These are phyloP conservation scores for Picea glauca DNA, from an alignment of 75 land plant species.

Conservation along the genomic window DNA sequence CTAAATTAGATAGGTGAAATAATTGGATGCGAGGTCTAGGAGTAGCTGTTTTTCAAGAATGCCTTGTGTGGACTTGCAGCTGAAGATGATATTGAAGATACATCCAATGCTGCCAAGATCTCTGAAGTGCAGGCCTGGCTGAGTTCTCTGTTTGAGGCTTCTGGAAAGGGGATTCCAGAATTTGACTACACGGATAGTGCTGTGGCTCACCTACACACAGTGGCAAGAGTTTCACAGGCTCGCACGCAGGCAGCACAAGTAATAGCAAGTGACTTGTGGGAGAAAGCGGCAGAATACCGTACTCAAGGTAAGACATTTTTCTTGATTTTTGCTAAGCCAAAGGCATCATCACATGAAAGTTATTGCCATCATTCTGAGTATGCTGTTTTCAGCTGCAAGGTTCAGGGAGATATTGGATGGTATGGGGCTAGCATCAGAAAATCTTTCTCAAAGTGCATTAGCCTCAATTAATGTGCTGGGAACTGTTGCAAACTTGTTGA, in stretches of 20 bases:
- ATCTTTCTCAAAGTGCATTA: conserved; percentile 63
- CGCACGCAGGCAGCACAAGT: conserved; percentile 69
- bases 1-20: too few relatives aligned
- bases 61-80: too few relatives aligned
- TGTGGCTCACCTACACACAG: conserved; percentile 65
- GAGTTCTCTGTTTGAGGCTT: conserved; percentile 56
- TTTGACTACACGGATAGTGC: conserved; percentile 75
- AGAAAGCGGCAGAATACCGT: conserved; percentile 78
- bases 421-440: conserved; percentile 74
- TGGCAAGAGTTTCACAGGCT: conserved; percentile 65
- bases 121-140: conserved; percentile 87
- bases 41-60: too few relatives aligned
- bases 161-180: conserved; percentile 73
- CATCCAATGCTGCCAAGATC: conserved; percentile 30
- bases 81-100: too few relatives aligned
- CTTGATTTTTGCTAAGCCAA: not conserved
- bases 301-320: conserved; percentile 48
- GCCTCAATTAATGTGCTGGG: conserved; percentile 71
- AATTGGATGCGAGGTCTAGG: too few relatives aligned
- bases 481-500: conserved; percentile 73
- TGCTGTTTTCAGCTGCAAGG: conserved; percentile 62
- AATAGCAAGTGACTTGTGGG: conserved; percentile 78
- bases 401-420: conserved; percentile 80
- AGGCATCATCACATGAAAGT: not conserved
- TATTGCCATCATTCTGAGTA: not conserved